Base-by-base conservation (phyloP, 345 rosid genomes). In the Nephelium lappaceum region DNA sequence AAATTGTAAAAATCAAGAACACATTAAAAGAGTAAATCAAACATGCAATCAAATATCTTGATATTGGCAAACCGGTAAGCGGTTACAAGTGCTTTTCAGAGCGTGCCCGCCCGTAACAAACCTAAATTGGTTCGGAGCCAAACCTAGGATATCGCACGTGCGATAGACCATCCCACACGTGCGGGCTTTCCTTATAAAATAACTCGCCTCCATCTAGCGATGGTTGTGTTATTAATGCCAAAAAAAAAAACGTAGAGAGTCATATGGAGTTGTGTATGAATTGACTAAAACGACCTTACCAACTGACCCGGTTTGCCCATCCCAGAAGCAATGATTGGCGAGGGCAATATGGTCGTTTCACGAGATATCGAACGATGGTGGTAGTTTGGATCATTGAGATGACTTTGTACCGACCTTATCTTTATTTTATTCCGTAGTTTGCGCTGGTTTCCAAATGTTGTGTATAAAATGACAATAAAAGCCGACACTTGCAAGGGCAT, bases 321-420 rank as follows among this genome's bases (percentile, higher is more conserved):
- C 11, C 3, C 18, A 47, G 76, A 36, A 8, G 69, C 7, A 68
- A 77, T 80, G 14, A 75, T 80, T 38, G n/a, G 64, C 6, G 24
- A 61, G 90, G 87, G 83, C 63, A 81, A 27, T 78, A 66, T 74
- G 67, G 85, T 78, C 74, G 73, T 78, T 69, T 31, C 1, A 0
- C 0, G 5, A 75, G 21, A 53, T 66, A 61, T 64, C 67, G 16
- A 71, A 77, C 81, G 88, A 81, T 83, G 87, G 88, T 84, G 87
- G 88, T 74, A 77, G 88, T 84, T 90, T 83, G 85, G 90, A 81
- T 86, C 87, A 83, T 84, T 87, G 91, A 90, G 81, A 84, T 83
- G 91, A 87, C 90, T 72, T 77, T 83, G 84, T 81, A 88, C 91
- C 86, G 79, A 87, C 89, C 89, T 84, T 81, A 82, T 85, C 88